phyloP scores from a whole-genome alignment of 106 monocot species.

The Narthecium ossifragum region DNA sequence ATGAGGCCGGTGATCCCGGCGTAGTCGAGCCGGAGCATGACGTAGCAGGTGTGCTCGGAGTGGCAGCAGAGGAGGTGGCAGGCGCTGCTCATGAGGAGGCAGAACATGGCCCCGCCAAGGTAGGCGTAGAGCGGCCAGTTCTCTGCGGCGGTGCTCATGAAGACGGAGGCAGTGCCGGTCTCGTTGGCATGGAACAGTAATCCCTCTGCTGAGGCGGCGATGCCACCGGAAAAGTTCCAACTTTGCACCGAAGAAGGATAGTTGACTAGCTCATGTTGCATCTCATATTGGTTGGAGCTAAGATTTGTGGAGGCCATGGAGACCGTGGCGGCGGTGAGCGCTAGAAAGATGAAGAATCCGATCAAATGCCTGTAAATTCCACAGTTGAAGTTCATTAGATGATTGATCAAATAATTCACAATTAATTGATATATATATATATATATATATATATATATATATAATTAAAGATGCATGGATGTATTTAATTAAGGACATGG shows the following conservation, averaged over 20 bases:
- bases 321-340: conserved; percentile 27
- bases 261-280: no score
- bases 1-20: conserved; percentile 61
- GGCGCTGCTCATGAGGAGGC: conserved; percentile 69
- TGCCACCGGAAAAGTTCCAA: neutral
- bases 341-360: conserved; percentile 76
- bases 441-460: neutral
- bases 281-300: neutral
- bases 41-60: conserved; percentile 54
- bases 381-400: no score
- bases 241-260: neutral
- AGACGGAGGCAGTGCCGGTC: neutral
- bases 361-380: conserved; percentile 64
- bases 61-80: conserved; percentile 82
- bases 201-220: neutral
- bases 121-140: conserved; percentile 73
- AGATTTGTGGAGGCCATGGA: conserved; percentile 15
- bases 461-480: neutral
- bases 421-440: no score
- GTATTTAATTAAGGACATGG: neutral
- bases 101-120: conserved; percentile 67
- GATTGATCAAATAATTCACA: no score
- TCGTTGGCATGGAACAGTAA: neutral
- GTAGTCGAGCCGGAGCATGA: conserved; percentile 80
- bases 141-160: neutral